A percentile compares a stretch with the other conserved stretches of the same genome.
Evolutionary conservation across 2,329 filamentous ascomycete genomes (phyloP).

Genomic region (Emergomyces pasteurianus): DNA sequence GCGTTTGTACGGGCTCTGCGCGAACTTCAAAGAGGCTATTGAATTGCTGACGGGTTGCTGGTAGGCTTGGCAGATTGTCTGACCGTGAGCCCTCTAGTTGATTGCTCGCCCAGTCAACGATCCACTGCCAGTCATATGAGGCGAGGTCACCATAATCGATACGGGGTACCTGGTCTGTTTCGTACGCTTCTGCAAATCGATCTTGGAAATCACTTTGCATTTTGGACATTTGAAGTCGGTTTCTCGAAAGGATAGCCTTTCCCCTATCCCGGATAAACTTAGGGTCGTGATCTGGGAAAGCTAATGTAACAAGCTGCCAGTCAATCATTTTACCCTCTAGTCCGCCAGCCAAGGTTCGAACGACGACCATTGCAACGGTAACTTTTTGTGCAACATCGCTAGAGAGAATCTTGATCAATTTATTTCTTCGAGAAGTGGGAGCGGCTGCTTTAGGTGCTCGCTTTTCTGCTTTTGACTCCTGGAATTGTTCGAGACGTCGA

Average conservation of each 20-base stretch:
- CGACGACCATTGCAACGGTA: conserved; percentile 31
- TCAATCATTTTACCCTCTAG: conserved; percentile 31
- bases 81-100: conserved; percentile 28
- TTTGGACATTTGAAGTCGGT: conserved; percentile 30
- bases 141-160: conserved; percentile 34
- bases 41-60: conserved; percentile 32
- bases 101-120: conserved; percentile 36
- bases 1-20: conserved; percentile 19
- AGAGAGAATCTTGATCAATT: conserved; percentile 15
- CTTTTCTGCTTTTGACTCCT: conserved; percentile 4
- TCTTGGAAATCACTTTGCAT: conserved; percentile 38
- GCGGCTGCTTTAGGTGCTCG: neutral
- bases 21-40: conserved; percentile 30
- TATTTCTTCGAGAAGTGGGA: neutral
- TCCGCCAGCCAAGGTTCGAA: conserved; percentile 35
- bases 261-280: conserved; percentile 29
- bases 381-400: conserved; percentile 23
- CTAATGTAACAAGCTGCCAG: conserved; percentile 32
- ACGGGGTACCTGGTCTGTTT: conserved; percentile 28
- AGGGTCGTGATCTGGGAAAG: conserved; percentile 31
- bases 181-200: conserved; percentile 35
- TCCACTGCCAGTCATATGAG: conserved; percentile 34
- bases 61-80: conserved; percentile 29
- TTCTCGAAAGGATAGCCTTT: conserved; percentile 24
- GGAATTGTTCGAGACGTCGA: conserved; percentile 6